Evolutionary conservation across 495 filamentous ascomycete species (phyloP).

Genomic region (Cudoniella acicularis): DNA sequence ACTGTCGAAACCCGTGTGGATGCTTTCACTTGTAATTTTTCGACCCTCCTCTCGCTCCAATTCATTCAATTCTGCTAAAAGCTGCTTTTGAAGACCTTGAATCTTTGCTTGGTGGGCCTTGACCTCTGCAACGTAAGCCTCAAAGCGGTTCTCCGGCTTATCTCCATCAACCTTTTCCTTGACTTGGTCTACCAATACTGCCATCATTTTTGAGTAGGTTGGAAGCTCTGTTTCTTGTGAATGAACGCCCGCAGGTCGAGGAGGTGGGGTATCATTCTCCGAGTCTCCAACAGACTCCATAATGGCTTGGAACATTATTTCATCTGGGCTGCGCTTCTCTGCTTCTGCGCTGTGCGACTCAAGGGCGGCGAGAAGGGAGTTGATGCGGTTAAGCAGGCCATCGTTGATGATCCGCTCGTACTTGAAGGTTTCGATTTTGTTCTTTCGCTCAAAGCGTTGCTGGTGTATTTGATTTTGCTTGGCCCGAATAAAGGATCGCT

Average conservation of each 20-base stretch:
- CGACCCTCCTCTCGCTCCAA: slow-evolving; percentile 81
- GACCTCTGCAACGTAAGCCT: slow-evolving; percentile 72
- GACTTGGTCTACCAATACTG: slow-evolving; percentile 83
- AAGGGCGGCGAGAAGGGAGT: slow-evolving; percentile 66
- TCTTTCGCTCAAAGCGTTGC: slow-evolving; percentile 75
- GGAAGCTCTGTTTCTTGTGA: slow-evolving; percentile 69
- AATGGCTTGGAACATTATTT: slow-evolving; percentile 81
- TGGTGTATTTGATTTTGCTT: slow-evolving; percentile 97
- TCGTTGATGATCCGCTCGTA: slow-evolving; percentile 94
- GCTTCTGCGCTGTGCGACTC: slow-evolving; percentile 64
- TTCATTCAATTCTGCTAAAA: slow-evolving; percentile 66
- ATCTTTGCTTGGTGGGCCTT: slow-evolving; percentile 73
- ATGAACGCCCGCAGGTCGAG: slow-evolving; percentile 69
- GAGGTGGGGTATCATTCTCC: slow-evolving; percentile 71
- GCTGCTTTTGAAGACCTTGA: slow-evolving; percentile 67
- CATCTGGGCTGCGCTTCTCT: slow-evolving; percentile 60
- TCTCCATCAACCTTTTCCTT: slow-evolving; percentile 80
- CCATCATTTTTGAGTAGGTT: slow-evolving; percentile 95
- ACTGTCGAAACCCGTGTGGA: slow-evolving; percentile 89
- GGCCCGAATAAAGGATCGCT: slow-evolving; percentile 95
- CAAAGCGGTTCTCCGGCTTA: slow-evolving; percentile 58
- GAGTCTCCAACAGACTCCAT: slow-evolving; percentile 71
- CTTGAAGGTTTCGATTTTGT: slow-evolving; percentile 85
- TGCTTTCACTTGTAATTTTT: slow-evolving; percentile 91
- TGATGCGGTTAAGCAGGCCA: slow-evolving; percentile 78